Conservation (phyloP, 2,329 filamentous ascomycete species). For the Bipolaris zeicola region DNA sequence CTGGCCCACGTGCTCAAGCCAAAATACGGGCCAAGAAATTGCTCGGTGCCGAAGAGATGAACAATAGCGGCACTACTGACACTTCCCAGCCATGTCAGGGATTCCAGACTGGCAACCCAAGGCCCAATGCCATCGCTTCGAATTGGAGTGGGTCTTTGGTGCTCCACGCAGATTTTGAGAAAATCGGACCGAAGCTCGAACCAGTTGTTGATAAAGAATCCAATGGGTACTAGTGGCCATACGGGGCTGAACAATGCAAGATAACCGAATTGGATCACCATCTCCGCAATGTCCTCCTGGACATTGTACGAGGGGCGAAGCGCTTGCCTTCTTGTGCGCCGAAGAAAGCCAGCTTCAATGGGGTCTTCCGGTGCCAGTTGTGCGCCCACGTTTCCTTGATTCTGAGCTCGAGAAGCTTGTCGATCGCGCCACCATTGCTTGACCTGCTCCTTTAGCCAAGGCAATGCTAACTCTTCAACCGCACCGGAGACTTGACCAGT, state of each 20-base stretch:
- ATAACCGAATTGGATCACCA: conserved; percentile 47
- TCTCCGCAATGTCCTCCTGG: conserved; percentile 43
- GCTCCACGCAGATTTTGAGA: conserved; percentile 42
- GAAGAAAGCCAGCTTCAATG: conserved; percentile 36
- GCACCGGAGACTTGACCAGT: conserved; percentile 41
- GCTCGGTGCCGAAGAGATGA: conserved; percentile 36
- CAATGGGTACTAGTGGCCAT: conserved; percentile 44
- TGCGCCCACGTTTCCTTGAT: not conserved
- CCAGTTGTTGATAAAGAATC: conserved; percentile 47
- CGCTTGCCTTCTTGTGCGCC: conserved; percentile 38
- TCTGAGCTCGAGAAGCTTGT: conserved; percentile 14
- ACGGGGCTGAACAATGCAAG: conserved; percentile 43
- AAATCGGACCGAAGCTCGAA: conserved; percentile 44
- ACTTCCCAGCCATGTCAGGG: conserved; percentile 43
- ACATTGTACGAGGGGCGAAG: conserved; percentile 40
- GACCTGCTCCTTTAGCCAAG: conserved; percentile 36
- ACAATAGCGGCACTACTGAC: conserved; percentile 42
- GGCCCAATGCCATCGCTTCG: conserved; percentile 43
- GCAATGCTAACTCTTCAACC: conserved; percentile 38
- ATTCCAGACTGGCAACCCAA: conserved; percentile 41
- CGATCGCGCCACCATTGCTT: conserved; percentile 41
- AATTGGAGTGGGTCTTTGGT: conserved; percentile 35
- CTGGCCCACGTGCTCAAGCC: conserved; percentile 35
- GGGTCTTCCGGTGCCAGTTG: conserved; percentile 32
- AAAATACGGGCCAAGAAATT: conserved; percentile 17